Base-by-base conservation (phyloP, 129 eudicot genomes). In the Heracleum sosnowskyi region DNA sequence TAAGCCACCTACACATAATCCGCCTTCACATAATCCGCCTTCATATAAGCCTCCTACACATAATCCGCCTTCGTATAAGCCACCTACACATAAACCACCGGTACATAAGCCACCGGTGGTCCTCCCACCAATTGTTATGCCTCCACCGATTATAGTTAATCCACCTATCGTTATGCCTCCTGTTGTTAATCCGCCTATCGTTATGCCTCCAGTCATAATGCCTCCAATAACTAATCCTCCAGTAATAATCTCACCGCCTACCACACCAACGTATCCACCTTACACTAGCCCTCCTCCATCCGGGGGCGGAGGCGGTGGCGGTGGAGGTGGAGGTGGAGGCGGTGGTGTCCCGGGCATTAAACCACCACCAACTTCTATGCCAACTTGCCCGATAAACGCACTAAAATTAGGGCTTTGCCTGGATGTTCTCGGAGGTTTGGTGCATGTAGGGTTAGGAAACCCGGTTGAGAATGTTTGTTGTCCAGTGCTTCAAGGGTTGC, bases 351-450 rank as follows among this genome's bases (percentile, higher is more conserved):
- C 85, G 0, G 79, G 83, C 7, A 8, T 57, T 57, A 57, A 34
- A n/a, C 40, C 13, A 11, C 86, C 86, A 9, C 84, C 86, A 13
- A 24, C 37, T 2, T 73, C 86, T 0, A 80, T 72, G 82, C 86
- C 92, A 40, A 89, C 86, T 31, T 95, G 98, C 76, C 98, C 97
- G 3, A 88, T 95, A 68, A 79, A 95, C 46, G 96, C 97, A 4
- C 79, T 95, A 68, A 91, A 95, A 71, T 74, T 95, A 63, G 98
- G 98, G 83, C 92, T 89, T 26, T 95, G 98, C 81, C 77, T 95
- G 74, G 98, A 95, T 77, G 89, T 87, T 18, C 83, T 95, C 3
- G 93, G 98, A 35, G 98, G 98, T 7, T 77, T 95, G 79, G 93
- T 95, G 74, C 98, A 95, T 82, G 78, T 95, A 4, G 96, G 93